Conservation (phyloP, 164 flowering plant genomes). For the Vitis labrusca region DNA sequence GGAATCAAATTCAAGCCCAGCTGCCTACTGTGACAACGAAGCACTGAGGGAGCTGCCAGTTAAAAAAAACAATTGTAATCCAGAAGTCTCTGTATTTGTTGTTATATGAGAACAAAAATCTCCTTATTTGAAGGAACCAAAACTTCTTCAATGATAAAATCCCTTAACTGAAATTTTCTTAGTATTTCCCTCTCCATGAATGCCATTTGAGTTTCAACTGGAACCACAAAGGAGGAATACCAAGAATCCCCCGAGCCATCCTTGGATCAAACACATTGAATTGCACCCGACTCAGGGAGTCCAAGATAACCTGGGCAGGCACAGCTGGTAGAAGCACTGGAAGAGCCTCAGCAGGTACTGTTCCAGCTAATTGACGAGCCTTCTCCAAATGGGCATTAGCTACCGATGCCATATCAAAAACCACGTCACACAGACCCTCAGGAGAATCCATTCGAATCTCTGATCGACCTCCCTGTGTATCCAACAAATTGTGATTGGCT, state of each 20-base stretch:
- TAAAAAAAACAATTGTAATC: too few relatives aligned
- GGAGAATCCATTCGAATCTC: conserved; percentile 59
- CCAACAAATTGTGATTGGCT: conserved; percentile 71
- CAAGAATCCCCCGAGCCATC: conserved; percentile 67
- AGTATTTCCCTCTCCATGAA: conserved; percentile 80
- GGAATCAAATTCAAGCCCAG: too few relatives aligned
- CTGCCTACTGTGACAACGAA: too few relatives aligned
- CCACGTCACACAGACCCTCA: conserved; percentile 62
- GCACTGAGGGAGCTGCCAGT: too few relatives aligned
- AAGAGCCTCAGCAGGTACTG: conserved; percentile 74
- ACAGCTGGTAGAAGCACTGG: conserved; percentile 85
- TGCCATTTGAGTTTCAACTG: conserved; percentile 83
- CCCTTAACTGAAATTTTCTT: conserved; percentile 10
- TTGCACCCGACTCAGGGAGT: conserved; percentile 55
- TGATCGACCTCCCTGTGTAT: conserved; percentile 45
- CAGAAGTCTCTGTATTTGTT: too few relatives aligned
- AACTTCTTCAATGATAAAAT: too few relatives aligned
- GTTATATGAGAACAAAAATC: too few relatives aligned
- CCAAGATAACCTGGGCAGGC: conserved; percentile 77
- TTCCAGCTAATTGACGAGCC: conserved; percentile 73
- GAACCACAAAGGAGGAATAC: conserved; percentile 81
- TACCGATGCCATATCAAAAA: conserved; percentile 93
- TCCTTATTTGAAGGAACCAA: too few relatives aligned
- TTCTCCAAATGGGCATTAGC: conserved; percentile 81
- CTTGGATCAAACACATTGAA: conserved; percentile 94